phyloP scores from a whole-genome alignment of 768 basidiomycete genomes.

The Termitomyces sp. region DNA sequence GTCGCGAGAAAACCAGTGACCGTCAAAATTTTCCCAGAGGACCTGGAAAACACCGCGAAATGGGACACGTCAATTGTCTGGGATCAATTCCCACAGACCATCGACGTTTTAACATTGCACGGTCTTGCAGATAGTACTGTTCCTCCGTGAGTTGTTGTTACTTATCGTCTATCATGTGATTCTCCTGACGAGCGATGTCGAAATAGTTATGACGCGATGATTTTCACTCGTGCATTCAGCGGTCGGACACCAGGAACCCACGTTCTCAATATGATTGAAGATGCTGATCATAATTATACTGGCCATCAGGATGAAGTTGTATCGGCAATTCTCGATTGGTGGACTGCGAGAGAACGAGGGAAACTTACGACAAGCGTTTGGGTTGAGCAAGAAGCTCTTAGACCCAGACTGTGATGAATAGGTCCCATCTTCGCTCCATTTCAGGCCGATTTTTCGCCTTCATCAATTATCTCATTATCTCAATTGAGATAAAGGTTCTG shows the following conservation, averaged over 20 bases:
- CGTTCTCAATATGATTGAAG: constrained; percentile 63
- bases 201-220: constrained; percentile 62
- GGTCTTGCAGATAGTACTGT: constrained; percentile 68
- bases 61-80: constrained; percentile 69
- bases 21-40: constrained; percentile 49
- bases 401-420: constrained; percentile 37
- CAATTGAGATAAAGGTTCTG: not conserved
- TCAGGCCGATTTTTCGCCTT: too few relatives aligned
- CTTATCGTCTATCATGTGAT: not conserved
- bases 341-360: constrained; percentile 38
- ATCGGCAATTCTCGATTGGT: constrained; percentile 66
- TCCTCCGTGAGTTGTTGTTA: constrained; percentile 51
- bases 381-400: constrained; percentile 40
- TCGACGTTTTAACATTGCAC: constrained; percentile 73
- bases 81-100: constrained; percentile 55
- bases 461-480: not conserved
- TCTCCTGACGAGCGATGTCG: not conserved
- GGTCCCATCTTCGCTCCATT: not conserved
- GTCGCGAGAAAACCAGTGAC: constrained; percentile 60
- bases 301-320: constrained; percentile 66
- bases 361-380: constrained; percentile 59
- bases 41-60: constrained; percentile 53
- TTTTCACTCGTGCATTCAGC: constrained; percentile 61
- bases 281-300: constrained; percentile 76
- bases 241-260: constrained; percentile 61